Evolutionary conservation across 1,139 yeast species (phyloP).

Genomic region (Debaryomyces robertsiae): DNA sequence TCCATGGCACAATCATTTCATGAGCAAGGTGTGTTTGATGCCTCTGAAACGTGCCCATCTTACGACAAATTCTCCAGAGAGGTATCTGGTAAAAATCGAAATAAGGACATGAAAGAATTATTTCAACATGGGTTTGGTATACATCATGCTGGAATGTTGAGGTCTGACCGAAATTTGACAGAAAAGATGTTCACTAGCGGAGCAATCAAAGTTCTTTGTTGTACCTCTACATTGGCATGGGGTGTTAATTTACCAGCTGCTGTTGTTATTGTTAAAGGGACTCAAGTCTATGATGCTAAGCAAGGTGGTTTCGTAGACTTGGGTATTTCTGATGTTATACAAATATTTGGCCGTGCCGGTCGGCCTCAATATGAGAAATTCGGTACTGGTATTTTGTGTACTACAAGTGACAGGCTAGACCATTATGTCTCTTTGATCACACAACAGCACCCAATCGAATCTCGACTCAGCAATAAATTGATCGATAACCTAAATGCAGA

Average conservation of each 20-base stretch:
- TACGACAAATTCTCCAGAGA: slow-evolving; percentile 61
- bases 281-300: slow-evolving; percentile 92
- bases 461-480: slow-evolving; percentile 71
- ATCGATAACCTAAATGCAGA: slow-evolving; percentile 96
- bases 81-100: slow-evolving; percentile 66
- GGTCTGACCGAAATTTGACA: slow-evolving; percentile 86
- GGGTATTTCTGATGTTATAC: slow-evolving; percentile 95
- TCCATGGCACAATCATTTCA: slow-evolving; percentile 64
- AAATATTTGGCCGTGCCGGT: slow-evolving; percentile 99
- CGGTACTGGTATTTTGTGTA: slow-evolving; percentile 91
- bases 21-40: slow-evolving; percentile 62
- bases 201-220: slow-evolving; percentile 84
- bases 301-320: slow-evolving; percentile 93
- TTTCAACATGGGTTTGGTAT: slow-evolving; percentile 85
- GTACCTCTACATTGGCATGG: slow-evolving; percentile 99
- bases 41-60: slow-evolving; percentile 48
- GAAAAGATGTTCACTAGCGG: slow-evolving; percentile 88
- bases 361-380: slow-evolving; percentile 93
- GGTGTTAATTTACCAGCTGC: slow-evolving; percentile 99
- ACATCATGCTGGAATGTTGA: slow-evolving; percentile 97
- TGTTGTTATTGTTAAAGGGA: slow-evolving; percentile 93
- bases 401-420: slow-evolving; percentile 78
- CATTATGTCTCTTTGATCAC: slow-evolving; percentile 85
- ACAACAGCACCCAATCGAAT: slow-evolving; percentile 96
- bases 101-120: slow-evolving; percentile 78